Evolutionary conservation across 495 filamentous ascomycete species (phyloP), one percentile per base, ranked within the genome.

Genomic region (Antarctomyces pellizariae): DNA sequence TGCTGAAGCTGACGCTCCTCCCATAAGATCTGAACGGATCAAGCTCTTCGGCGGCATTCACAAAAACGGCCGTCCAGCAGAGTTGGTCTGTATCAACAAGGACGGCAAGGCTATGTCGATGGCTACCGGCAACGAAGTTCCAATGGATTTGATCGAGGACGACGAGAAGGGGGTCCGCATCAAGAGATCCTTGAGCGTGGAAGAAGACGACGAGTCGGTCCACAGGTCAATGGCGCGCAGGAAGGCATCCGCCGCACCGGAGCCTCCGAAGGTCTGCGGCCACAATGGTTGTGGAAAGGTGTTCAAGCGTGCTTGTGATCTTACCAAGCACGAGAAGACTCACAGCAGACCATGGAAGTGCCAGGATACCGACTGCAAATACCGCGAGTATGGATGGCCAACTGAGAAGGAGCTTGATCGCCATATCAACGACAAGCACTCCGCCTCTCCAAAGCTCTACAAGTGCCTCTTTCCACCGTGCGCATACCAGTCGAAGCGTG

Each of bases 351-450:
- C 86, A 2, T 93, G 74, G 72, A 95, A 95, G 51, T 97, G 86
- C 48, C 59, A 66, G 2, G 57, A 75, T 3, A 37, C 57, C 22
- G 64, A 56, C 9, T 97, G 86, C 70, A 86, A 82, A 43, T 97
- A 84, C 49, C 50, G 71, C 42, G 61, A 69, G 14, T 62, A 75
- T 39, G 86, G 86, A 13, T 95, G 83, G 73, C 84, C 86, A 4
- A 95, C 86, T 2, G 82, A 92, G 51, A 97, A 97, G 52, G 86
- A 97, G 52, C 69, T 78, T 39, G 84, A 92, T 40, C 72, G 86
- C 24, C 86, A 97, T 43, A 59, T 75, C 45, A 92, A 92, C 42
- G 86, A 97, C 52, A 91, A 84, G 50, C 86, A 97, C 52, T 76
- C 76, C 16, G 44, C 56, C n/a, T 57, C 60, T 17, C 79, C 86